Evolutionary conservation across 805 yeast genomes (phyloP), one percentile per base, ranked within the genome.

Genomic region (Kodamaea jinghongensis): DNA sequence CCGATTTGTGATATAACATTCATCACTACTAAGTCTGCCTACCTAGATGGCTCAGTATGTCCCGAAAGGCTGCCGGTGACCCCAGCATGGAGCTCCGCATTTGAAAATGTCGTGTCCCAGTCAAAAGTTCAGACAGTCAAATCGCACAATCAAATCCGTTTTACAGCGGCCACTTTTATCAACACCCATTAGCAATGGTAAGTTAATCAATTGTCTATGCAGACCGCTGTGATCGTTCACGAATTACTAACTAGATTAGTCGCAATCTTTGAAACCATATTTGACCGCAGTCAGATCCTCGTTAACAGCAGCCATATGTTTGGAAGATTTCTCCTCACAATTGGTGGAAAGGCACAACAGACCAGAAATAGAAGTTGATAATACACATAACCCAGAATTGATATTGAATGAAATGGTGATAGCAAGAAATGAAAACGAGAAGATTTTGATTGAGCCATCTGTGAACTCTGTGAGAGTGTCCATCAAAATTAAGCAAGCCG

Each of bases 201-300:
- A 10, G 34, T 31, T 8, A 20, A 20, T 16, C 34, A 31, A 31
- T 30, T 31, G 34, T 5, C 13, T 11, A 5, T n/a, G 14, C 13
- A 31, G n/a, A n/a, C n/a, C n/a, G n/a, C n/a, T 11, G 27, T 6
- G 16, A 6, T 4, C 3, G 33, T 26, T 26, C 11, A 12, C 6
- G 6, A 7, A 17, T 17, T 22, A 49, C 56, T 50, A 45, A 49
- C 50, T 2, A 22, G 10, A 20, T 6, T 12, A 39, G 99, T 91
- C 98, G 10, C 99, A 93, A 79, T 91, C 99, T 2, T 77, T 93
- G 45, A 87, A 91, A 55, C 99, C 99, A 44, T 93, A 93, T 56
- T 75, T 93, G 39, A 82, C 86, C 6, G 96, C 97, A 1, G 99
- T 93, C 28, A 83, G 98, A 62, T 78, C 84, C 41, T 88, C 98